Conservation (phyloP, 2,329 filamentous ascomycete genomes). For the Rutstroemia sp. region DNA sequence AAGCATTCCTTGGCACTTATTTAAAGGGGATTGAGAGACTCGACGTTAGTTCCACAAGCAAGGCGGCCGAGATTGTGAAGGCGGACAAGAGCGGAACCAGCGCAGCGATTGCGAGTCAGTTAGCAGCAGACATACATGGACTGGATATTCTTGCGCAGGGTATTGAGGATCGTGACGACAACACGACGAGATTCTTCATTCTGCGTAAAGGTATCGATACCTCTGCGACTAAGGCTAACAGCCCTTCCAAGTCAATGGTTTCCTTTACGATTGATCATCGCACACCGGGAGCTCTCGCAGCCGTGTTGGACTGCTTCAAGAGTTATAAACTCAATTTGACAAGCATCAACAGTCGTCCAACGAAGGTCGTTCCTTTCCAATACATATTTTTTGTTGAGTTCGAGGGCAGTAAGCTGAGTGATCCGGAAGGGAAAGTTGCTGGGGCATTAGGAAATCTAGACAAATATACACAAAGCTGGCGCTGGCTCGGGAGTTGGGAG, state of each 20-base stretch:
- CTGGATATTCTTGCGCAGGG: constrained; percentile 61
- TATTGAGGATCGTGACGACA: constrained; percentile 69
- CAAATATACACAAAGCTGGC: constrained; percentile 51
- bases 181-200: constrained; percentile 74
- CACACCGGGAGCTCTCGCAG: constrained; percentile 73
- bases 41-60: constrained; percentile 79
- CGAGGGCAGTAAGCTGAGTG: constrained; percentile 50
- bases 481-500: constrained; percentile 64
- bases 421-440: constrained; percentile 50
- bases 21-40: constrained; percentile 70
- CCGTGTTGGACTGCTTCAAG: constrained; percentile 73
- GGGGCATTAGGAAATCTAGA: constrained; percentile 52
- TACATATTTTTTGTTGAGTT: constrained; percentile 97
- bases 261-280: constrained; percentile 77
- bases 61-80: constrained; percentile 70
- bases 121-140: constrained; percentile 62
- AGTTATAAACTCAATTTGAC: constrained; percentile 71
- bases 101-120: constrained; percentile 71
- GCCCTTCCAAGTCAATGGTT: constrained; percentile 60
- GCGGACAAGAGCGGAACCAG: constrained; percentile 50
- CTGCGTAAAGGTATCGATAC: constrained; percentile 34
- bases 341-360: constrained; percentile 82
- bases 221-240: constrained; percentile 10
- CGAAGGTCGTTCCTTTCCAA: constrained; percentile 67
- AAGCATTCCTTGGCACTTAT: constrained; percentile 60